Evolutionary conservation across 371 early-diverging fungal species (phyloP).

Genomic region (Apophysomyces sp.): DNA sequence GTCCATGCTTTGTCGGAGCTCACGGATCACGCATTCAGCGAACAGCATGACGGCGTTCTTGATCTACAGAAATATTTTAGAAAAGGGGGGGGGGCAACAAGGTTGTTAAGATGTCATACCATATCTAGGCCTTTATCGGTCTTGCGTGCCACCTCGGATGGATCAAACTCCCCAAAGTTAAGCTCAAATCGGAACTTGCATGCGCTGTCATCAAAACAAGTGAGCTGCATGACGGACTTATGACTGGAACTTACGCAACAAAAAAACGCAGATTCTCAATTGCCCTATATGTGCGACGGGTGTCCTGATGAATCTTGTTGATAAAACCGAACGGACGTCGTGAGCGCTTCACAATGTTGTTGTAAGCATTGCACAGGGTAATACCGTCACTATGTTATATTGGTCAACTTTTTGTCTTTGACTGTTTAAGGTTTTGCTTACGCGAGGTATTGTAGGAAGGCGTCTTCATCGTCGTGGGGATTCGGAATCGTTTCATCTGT

Average conservation of each 20-base stretch:
- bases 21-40: slow-evolving; percentile 31
- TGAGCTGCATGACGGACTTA: not conserved
- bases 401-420: not conserved
- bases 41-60: slow-evolving; percentile 20
- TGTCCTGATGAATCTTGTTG: slow-evolving; percentile 58
- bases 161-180: slow-evolving; percentile 49
- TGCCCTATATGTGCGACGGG: slow-evolving; percentile 60
- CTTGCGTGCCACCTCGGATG: slow-evolving; percentile 55
- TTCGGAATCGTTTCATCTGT: slow-evolving; percentile 25
- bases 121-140: slow-evolving; percentile 45
- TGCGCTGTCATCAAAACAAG: slow-evolving; percentile 33
- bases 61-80: slow-evolving; percentile 5
- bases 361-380: slow-evolving; percentile 54
- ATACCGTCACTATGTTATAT: slow-evolving; percentile 49
- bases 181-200: slow-evolving; percentile 64
- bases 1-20: slow-evolving; percentile 30
- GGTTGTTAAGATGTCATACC: slow-evolving; percentile 6
- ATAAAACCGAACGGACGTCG: slow-evolving; percentile 64
- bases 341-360: slow-evolving; percentile 54
- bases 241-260: slow-evolving; percentile 49
- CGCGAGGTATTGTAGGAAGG: slow-evolving; percentile 43
- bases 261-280: slow-evolving; percentile 66
- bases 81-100: not conserved
- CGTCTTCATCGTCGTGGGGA: slow-evolving; percentile 45
- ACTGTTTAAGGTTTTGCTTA: slow-evolving; percentile 15